A percentile compares a stretch with the other conserved stretches of the same genome.
Evolutionary conservation across 371 early-diverging fungal genomes (phyloP).

Genomic region (Smittium culicis): DNA sequence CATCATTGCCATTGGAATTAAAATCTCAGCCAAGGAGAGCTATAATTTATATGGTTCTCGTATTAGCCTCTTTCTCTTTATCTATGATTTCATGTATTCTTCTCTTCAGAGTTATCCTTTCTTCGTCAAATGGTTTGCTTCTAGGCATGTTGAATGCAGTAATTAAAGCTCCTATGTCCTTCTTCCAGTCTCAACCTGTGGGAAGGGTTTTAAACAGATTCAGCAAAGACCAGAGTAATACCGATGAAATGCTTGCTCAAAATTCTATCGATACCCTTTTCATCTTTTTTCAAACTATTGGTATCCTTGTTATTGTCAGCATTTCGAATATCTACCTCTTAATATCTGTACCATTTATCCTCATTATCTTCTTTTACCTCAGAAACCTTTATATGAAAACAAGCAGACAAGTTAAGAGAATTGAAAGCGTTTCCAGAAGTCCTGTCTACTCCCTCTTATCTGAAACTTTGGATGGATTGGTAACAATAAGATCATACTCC

Average conservation of each 20-base stretch:
- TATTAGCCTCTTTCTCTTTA: not conserved
- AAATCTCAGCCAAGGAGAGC: too few relatives aligned
- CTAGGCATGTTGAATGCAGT: conserved; percentile 19
- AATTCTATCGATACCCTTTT: not conserved
- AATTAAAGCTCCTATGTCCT: conserved; percentile 25
- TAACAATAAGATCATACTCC: conserved; percentile 38
- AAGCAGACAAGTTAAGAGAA: conserved; percentile 77
- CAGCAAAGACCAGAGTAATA: conserved; percentile 42
- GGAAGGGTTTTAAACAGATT: conserved; percentile 29
- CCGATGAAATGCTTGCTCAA: conserved; percentile 32
- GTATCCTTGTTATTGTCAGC: conserved; percentile 47
- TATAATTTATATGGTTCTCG: conserved; percentile 10
- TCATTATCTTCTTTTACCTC: conserved; percentile 35
- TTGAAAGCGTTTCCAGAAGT: conserved; percentile 61
- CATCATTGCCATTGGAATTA: too few relatives aligned
- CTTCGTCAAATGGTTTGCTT: conserved; percentile 46
- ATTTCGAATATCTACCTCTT: conserved; percentile 47
- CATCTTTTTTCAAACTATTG: conserved; percentile 42
- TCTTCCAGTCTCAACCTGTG: conserved; percentile 24
- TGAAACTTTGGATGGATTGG: conserved; percentile 40
- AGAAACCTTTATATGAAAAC: conserved; percentile 47
- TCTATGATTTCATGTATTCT: conserved; percentile 26
- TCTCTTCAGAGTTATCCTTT: conserved; percentile 21
- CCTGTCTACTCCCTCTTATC: conserved; percentile 51
- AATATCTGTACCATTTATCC: conserved; percentile 18